Conservation (phyloP, 805 yeast species). For the Barnettozyma siamensis region DNA sequence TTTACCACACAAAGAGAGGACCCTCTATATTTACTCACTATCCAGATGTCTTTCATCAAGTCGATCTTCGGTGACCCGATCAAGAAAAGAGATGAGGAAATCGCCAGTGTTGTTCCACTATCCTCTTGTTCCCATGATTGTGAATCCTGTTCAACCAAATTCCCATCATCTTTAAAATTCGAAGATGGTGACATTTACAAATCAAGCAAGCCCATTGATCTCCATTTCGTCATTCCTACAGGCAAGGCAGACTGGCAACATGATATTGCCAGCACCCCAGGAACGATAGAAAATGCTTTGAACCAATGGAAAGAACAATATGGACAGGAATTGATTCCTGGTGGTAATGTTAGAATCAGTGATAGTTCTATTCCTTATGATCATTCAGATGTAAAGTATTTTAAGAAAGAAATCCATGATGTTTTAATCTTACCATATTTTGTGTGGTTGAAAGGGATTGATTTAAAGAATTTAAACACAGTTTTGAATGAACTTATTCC, state of each 20-base stretch:
- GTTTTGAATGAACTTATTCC: conserved; percentile 44
- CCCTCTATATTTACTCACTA: too few relatives aligned
- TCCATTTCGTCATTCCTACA: conserved; percentile 78
- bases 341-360: conserved; percentile 39
- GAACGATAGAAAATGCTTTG: conserved; percentile 42
- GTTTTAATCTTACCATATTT: conserved; percentile 69
- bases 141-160: conserved; percentile 45
- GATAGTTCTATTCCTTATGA: conserved; percentile 51
- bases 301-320: conserved; percentile 32
- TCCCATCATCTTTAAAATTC: conserved; percentile 45
- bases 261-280: conserved; percentile 50
- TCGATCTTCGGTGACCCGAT: not conserved
- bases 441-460: conserved; percentile 55
- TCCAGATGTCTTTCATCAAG: not conserved
- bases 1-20: too few relatives aligned
- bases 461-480: conserved; percentile 34
- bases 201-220: conserved; percentile 59
- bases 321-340: conserved; percentile 19
- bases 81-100: conserved; percentile 24
- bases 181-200: conserved; percentile 44
- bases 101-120: conserved; percentile 34
- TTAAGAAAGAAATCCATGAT: conserved; percentile 45
- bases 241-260: conserved; percentile 83
- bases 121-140: conserved; percentile 52
- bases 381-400: conserved; percentile 37